Evolutionary conservation across 306 rosid genomes (phyloP), one percentile per base, ranked within the genome.

Genomic region (Vigna radiata): DNA sequence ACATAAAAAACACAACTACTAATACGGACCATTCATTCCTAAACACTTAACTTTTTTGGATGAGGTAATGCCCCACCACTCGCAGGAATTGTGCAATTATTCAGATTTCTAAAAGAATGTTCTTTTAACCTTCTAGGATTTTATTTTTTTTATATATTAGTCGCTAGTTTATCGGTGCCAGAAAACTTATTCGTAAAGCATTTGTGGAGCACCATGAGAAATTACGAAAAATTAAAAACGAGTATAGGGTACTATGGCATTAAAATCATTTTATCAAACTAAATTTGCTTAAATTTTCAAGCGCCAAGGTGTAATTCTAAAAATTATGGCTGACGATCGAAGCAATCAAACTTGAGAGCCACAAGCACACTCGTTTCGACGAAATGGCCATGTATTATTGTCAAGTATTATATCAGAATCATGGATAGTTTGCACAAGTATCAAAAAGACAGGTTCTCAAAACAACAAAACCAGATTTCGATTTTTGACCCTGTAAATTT

Each of bases 1-100:
- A 14, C n/a, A 44, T 12, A 16, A 16, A 48, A 27, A 1, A 41
- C 53, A 27, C 62, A 43, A 29, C 60, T 41, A 62, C 68, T 66
- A 52, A 81, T 77, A 70, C 71, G 41, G 52, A 76, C 82, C 85
- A 76, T 10, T 62, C 82, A 36, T 69, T 78, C 3, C 21, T 27
- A 16, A 44, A 58, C 4, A 16, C 16, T 14, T 2, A 50, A 60
- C 19, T 23, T 68, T 68, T 56, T 36, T 18, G 70, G 82, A 70
- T 77, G 36, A 66, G 74, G 67, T 12, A 56, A 1, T 39, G 15
- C 8, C 50, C 53, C 31, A 66, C 71, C 33, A 19, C 10, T 29
- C 8, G 10, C n/a, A 4, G 11, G 78, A 31, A 5, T 4, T n/a
- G 44, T 17, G 78, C 29, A 47, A 17, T 31, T 27, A 27, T 60